A percentile compares a stretch with the other conserved stretches of the same genome.
These are phyloP conservation scores for Cryptosporidium sp. DNA, from an alignment of 169 alveolate species.

Conservation along the genomic window DNA sequence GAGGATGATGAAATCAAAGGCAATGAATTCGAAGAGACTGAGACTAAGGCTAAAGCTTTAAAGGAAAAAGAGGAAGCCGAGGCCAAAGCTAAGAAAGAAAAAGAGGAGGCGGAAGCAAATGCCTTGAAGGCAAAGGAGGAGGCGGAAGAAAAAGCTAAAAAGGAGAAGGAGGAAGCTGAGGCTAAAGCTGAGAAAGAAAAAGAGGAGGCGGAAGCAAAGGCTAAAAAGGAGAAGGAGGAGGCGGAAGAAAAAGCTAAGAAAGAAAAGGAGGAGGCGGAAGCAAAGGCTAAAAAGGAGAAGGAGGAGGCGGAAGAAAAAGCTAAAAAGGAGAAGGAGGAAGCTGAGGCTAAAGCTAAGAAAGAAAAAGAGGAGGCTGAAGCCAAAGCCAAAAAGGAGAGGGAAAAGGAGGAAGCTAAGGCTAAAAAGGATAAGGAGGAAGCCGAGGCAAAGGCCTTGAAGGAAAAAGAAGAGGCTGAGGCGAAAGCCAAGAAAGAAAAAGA, in stretches of 20 bases:
- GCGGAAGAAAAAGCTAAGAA: neutral
- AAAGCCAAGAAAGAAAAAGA: too few relatives aligned
- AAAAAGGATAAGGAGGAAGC: constrained; percentile 1
- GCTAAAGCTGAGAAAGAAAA: constrained; percentile 17
- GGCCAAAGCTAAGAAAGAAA: constrained; percentile 18
- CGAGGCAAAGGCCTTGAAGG: constrained; percentile 14
- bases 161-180: neutral
- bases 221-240: constrained; percentile 23
- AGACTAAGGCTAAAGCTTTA: constrained; percentile 33
- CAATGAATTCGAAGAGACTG: constrained; percentile 10
- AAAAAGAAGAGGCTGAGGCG: too few relatives aligned
- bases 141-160: constrained; percentile 7
- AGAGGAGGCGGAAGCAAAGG: constrained; percentile 27
- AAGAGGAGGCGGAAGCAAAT: constrained; percentile 29
- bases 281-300: too few relatives aligned
- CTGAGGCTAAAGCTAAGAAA: constrained; percentile 28
- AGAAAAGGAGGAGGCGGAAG: too few relatives aligned
- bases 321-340: constrained; percentile 13
- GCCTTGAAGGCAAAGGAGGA: constrained; percentile 46
- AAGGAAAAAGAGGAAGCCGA: constrained; percentile 23
- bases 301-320: constrained; percentile 32
- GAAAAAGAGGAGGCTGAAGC: constrained; percentile 29
- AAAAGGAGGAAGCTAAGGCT: constrained; percentile 36
- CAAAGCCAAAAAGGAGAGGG: constrained; percentile 6
- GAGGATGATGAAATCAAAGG: constrained; percentile 19